Conservation (phyloP, 331 rosid species). For the Malus hybrid region DNA sequence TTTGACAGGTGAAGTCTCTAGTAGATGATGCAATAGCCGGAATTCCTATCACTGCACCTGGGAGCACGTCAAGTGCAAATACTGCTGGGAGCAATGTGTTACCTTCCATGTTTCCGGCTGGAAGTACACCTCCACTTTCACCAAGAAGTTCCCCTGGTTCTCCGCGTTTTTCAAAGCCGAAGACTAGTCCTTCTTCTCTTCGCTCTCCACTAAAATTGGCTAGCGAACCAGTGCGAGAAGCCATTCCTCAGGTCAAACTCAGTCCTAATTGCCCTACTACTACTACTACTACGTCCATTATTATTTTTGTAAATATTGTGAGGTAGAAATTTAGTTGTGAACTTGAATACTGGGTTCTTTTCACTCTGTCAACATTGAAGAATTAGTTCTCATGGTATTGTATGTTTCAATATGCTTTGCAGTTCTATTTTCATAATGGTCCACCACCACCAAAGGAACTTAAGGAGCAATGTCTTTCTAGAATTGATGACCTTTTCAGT, state of each 20-base stretch:
- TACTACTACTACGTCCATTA: not conserved
- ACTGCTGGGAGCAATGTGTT: constrained; percentile 47
- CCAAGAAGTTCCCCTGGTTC: constrained; percentile 86
- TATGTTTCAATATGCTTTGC: constrained; percentile 17
- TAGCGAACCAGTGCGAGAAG: constrained; percentile 77
- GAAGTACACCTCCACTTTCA: constrained; percentile 88
- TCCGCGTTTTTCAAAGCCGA: constrained; percentile 74
- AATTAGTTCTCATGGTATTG: not conserved
- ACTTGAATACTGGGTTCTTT: not conserved
- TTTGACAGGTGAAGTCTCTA: constrained; percentile 62
- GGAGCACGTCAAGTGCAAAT: constrained; percentile 63
- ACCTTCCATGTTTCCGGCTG: constrained; percentile 96
- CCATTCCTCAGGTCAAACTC: constrained; percentile 82
- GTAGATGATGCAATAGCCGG: constrained; percentile 78
- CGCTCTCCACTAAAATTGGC: constrained; percentile 82
- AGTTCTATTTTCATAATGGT: constrained; percentile 90
- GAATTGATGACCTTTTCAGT: constrained; percentile 53
- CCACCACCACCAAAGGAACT: constrained; percentile 73
- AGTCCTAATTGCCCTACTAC: not conserved
- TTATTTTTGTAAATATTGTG: not conserved
- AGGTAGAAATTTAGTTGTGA: not conserved
- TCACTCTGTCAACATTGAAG: not conserved
- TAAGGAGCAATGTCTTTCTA: constrained; percentile 63
- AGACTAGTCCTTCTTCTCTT: constrained; percentile 71
- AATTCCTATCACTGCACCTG: constrained; percentile 62